Base-by-base conservation (phyloP, 306 rosid genomes). In the Gastrolobium villosum region DNA sequence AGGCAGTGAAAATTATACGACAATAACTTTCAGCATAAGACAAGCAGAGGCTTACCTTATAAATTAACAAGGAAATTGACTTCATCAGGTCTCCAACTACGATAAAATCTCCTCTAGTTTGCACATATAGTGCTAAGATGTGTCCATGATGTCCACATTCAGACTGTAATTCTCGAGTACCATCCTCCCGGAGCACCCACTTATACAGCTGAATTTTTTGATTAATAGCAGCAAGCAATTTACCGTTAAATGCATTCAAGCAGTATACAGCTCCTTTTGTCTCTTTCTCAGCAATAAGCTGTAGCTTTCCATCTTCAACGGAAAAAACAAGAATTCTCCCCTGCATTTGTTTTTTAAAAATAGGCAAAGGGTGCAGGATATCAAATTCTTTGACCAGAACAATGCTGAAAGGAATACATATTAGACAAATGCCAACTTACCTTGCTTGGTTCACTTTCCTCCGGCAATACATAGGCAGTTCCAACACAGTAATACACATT, bases 81-180 rank as follows among this genome's bases (percentile, higher is more conserved):
- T 94, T 94, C 98, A 94, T 94, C 49, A 94, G 69, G 82, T 94
- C 98, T 57, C 98, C 98, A n/a, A 94, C 98, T 56, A 94, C 96
- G 5, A 94, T 94, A 85, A 96, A 96, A 86, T 96, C 99, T 11
- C 99, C 99, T 72, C 99, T 88, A 57, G 99, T 96, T 83, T 96
- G 97, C 37, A 93, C 96, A 54, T 90, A 96, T n/a, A 96, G 97
- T 40, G 99, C 99, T 64, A 96, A 86, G 83, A 96, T 93, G 85
- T 96, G 99, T 46, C 99, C 99, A 40, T 96, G 99, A 81, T 96
- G 99, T 75, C 99, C 99, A 78, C 99, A 96, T 84, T 96, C 99
- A 53, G 99, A 96, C 79, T 96, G 99, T 65, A 96, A 87, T 79
- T 96, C 99, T 14, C 72, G 97, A 65, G 96, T 88, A 70, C 96